Percentiles rank a stretch among this genome's conserved stretches.
These are phyloP conservation scores for Alternaria sp. DNA, from an alignment of 2,329 filamentous ascomycete genomes.

Conservation along the genomic window DNA sequence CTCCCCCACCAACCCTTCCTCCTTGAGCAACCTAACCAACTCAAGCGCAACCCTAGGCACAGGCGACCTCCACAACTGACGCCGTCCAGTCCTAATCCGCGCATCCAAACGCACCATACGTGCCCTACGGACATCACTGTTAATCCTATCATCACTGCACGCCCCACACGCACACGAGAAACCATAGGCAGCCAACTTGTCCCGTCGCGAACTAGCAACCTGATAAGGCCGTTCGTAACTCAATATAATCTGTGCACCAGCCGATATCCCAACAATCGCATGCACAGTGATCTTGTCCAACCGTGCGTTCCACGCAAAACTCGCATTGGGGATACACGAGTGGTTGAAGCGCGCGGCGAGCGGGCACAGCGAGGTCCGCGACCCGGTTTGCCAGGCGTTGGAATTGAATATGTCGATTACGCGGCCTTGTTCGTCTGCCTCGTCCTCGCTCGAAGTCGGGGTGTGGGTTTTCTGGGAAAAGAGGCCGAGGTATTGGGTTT, in stretches of 20 bases:
- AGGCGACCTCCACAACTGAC: slow-evolving; percentile 26
- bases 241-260: slow-evolving; percentile 43
- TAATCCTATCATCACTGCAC: slow-evolving; percentile 24
- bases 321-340: slow-evolving; percentile 47
- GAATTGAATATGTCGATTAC: slow-evolving; percentile 36
- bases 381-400: slow-evolving; percentile 33
- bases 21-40: slow-evolving; percentile 23
- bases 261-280: slow-evolving; percentile 38
- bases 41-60: slow-evolving; percentile 27
- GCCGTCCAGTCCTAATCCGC: slow-evolving; percentile 21
- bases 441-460: neutral
- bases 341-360: slow-evolving; percentile 49
- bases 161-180: slow-evolving; percentile 39
- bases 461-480: slow-evolving; percentile 16
- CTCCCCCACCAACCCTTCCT: slow-evolving; percentile 31
- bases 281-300: slow-evolving; percentile 31
- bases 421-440: slow-evolving; percentile 4
- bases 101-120: slow-evolving; percentile 29
- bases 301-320: slow-evolving; percentile 38
- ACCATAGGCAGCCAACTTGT: slow-evolving; percentile 34
- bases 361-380: slow-evolving; percentile 39
- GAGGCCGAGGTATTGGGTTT: slow-evolving; percentile 27
- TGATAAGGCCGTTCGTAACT: slow-evolving; percentile 42
- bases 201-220: slow-evolving; percentile 22
- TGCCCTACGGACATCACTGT: slow-evolving; percentile 26